Base-by-base conservation (phyloP, 2,329 filamentous ascomycete genomes). In the Scedosporium dehoogii region DNA sequence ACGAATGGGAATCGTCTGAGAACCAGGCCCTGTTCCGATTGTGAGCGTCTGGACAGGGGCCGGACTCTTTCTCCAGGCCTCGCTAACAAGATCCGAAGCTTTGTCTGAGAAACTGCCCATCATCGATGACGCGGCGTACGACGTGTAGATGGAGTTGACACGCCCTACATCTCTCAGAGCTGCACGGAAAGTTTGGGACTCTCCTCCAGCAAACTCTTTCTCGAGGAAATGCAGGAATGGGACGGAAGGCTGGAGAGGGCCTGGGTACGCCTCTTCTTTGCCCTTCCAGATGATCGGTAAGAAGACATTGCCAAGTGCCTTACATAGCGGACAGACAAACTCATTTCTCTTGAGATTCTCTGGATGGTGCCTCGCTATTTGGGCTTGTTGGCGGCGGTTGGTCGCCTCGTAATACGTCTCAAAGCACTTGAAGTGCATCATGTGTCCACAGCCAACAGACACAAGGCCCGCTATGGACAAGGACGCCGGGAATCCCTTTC, bases 361-460 rank as follows among this genome's bases (percentile, higher is more conserved):
- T 0, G 94, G 94, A 68, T 97, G 94, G 68, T 96, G 91, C 14
- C 94, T 85, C 6, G 94, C 92, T 73, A 99, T 96, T 72, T 99
- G 94, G 69, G 94, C 91, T 21, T 84, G 85, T 71, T 99, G 96
- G 46, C 94, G 85, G 64, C 92, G 84, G 61, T 87, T 81, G 0
- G 91, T 96, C 3, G 93, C 91, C 56, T 90, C 85, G 66, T 91
- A 89, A 70, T 97, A 99, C 48, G 89, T 85, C 69, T 97, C 92
- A 71, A 99, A 99, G 75, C 94, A 99, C 67, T 85, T 86, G 72
- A 90, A 97, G 73, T 99, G 94, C 94, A 99, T 99, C 70, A 99
- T 96, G 73, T 99, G 94, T 2, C 94, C 94, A 73, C 94, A 99
- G 9, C 93, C 91, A 42, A 90, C 90, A 10, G 92, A 90, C 1